Percentiles rank a stretch among this genome's conserved stretches.
These are phyloP conservation scores for Rhodotorula sp. DNA, from an alignment of 1,284 basidiomycete genomes.

Conservation along the genomic window DNA sequence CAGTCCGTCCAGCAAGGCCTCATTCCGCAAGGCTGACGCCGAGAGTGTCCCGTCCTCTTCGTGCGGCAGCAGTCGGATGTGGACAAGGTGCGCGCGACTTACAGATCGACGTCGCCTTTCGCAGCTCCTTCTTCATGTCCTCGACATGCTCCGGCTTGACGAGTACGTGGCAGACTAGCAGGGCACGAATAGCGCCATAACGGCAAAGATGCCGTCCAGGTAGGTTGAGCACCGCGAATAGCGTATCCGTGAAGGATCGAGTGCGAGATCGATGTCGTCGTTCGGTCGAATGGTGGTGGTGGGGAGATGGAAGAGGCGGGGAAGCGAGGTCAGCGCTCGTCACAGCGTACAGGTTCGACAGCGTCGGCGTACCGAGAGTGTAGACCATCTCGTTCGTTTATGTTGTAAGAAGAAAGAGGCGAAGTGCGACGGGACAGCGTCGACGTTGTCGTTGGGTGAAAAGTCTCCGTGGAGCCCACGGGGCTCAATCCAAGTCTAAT, in stretches of 20 bases:
- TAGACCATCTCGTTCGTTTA: slow-evolving; percentile 12
- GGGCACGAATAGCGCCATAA: no score
- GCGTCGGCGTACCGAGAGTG: slow-evolving; percentile 20
- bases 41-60: no score
- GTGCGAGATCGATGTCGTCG: no score
- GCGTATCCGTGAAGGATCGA: not conserved
- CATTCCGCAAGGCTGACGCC: no score
- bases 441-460: not conserved
- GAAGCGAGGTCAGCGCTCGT: not conserved
- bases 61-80: no score
- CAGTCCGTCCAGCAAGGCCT: no score
- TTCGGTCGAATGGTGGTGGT: no score
- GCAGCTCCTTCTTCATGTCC: slow-evolving; percentile 14
- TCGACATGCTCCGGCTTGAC: slow-evolving; percentile 21
- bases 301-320: not conserved
- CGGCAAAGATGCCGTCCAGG: not conserved
- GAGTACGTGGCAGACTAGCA: slow-evolving; percentile 21
- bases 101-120: slow-evolving; percentile 15
- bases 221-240: not conserved
- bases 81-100: not conserved
- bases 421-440: not conserved
- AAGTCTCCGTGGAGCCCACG: no score
- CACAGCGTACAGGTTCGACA: no score
- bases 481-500: no score
- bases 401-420: not conserved